Percentiles rank a stretch among this genome's conserved stretches.
phyloP scores from a whole-genome alignment of 192 early-diverging fungal genomes.

The Allomyces macrogynus region DNA sequence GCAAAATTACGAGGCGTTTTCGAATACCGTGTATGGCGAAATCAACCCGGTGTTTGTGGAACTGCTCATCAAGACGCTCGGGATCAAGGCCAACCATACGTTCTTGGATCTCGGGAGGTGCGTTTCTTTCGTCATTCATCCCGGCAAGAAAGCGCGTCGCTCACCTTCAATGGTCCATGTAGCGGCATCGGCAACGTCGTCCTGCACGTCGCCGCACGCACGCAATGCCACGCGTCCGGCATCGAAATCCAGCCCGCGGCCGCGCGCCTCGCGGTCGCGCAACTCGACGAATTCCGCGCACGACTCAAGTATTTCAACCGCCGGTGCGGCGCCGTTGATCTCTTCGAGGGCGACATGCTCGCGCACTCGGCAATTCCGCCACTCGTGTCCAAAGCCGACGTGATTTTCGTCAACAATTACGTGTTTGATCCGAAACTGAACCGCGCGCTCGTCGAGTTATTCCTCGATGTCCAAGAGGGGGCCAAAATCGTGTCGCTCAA shows the following conservation, averaged over 20 bases:
- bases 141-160: too few relatives aligned
- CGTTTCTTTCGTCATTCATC: too few relatives aligned
- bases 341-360: slow-evolving; percentile 72
- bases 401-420: slow-evolving; percentile 93
- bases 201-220: slow-evolving; percentile 80
- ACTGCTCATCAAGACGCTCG: slow-evolving; percentile 56
- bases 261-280: slow-evolving; percentile 48
- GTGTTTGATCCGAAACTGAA: slow-evolving; percentile 73
- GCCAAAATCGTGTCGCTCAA: slow-evolving; percentile 66
- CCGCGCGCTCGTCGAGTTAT: slow-evolving; percentile 57
- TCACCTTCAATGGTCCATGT: too few relatives aligned
- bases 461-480: slow-evolving; percentile 80
- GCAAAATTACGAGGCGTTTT: slow-evolving; percentile 66
- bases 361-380: slow-evolving; percentile 42
- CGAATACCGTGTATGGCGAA: slow-evolving; percentile 95
- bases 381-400: slow-evolving; percentile 60
- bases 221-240: slow-evolving; percentile 58
- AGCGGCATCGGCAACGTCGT: slow-evolving; percentile 94
- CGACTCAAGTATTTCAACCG: slow-evolving; percentile 45
- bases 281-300: slow-evolving; percentile 62
- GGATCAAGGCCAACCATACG: slow-evolving; percentile 36
- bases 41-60: slow-evolving; percentile 62
- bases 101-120: slow-evolving; percentile 71
- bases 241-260: slow-evolving; percentile 86
- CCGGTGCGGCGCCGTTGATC: slow-evolving; percentile 32